Conservation (phyloP, 2,329 filamentous ascomycete species). For the Ilyonectria mors-panacis region DNA sequence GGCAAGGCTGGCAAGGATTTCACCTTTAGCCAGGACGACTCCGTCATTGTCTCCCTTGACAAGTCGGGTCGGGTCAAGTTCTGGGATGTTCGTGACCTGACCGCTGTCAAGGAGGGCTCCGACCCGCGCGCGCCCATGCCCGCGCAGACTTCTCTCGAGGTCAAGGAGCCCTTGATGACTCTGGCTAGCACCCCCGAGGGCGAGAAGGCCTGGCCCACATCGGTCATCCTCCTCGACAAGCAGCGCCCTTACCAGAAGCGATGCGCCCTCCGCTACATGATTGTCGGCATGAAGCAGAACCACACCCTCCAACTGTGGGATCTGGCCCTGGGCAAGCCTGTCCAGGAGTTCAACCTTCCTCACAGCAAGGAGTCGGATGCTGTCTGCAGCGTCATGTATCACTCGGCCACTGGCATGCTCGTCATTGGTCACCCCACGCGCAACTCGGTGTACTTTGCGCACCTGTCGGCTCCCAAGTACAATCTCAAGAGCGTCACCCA, state of each 20-base stretch:
- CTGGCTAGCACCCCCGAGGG: constrained; percentile 87
- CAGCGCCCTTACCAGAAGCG: constrained; percentile 92
- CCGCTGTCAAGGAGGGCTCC: constrained; percentile 65
- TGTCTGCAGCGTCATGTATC: constrained; percentile 97
- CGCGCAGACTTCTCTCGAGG: constrained; percentile 75
- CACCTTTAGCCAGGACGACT: constrained; percentile 96
- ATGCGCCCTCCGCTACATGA: constrained; percentile 91
- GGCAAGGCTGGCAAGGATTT: constrained; percentile 99
- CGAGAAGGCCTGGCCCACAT: constrained; percentile 97
- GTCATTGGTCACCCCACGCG: constrained; percentile 95
- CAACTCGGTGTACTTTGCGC: constrained; percentile 97
- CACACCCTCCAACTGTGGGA: constrained; percentile 99
- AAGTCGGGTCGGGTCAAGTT: constrained; percentile 98
- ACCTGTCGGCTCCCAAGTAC: constrained; percentile 95
- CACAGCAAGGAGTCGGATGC: constrained; percentile 97
- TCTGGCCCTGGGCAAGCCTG: constrained; percentile 92
- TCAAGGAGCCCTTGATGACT: constrained; percentile 89
- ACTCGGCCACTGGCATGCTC: constrained; percentile 92
- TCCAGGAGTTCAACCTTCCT: constrained; percentile 96
- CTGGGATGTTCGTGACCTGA: constrained; percentile 93
- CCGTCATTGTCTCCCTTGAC: constrained; percentile 93
- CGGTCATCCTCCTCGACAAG: constrained; percentile 96
- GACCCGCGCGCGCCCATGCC: constrained; percentile 68
- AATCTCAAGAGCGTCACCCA: constrained; percentile 86
- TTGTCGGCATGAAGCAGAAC: constrained; percentile 99